Evolutionary conservation across 2,329 filamentous ascomycete species (phyloP), one percentile per base, ranked within the genome.

Genomic region (Trichoderma semiorbis): DNA sequence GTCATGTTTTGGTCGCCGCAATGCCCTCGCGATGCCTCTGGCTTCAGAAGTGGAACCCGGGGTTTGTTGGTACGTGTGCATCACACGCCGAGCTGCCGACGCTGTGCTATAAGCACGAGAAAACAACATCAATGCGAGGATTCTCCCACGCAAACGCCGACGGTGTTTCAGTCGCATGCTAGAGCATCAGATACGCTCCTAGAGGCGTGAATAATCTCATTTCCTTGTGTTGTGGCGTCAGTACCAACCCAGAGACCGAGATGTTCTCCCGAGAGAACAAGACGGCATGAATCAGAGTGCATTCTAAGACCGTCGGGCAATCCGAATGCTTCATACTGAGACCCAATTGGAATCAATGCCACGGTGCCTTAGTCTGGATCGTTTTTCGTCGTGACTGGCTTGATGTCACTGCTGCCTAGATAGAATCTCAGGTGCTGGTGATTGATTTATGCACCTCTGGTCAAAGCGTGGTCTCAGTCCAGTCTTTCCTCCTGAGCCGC

Each of bases 121-220:
- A 39, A 62, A 60, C 43, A 24, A 67, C 14, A 7, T 57, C 24
- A 43, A n/a, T 34, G 53, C 69, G 12, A 24, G 7, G 11, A 28
- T 28, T 55, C 24, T 39, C 63, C 47, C 62, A 53, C 53, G 36
- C n/a, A 28, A 14, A 26, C n/a, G 26, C 65, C 65, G 65, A 69
- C 30, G 55, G 55, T 36, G 55, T 69, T 61, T 69, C 65, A 69
- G 55, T 36, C 55, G 65, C 65, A 69, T 69, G 53, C 65, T 60
- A 60, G 36, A 60, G 65, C 55, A 60, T 61, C 55, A 47, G 55
- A 34, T 36, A 55, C 53, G 26, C 55, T 61, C 65, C 32, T 24
- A 69, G 36, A 69, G 36, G 1, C 8, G 55, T 36, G 36, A 24
- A 69, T 32, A 50, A 47, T 47, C 18, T n/a, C 65, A 39, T 57